These are phyloP conservation scores for Penicillium chermesinum DNA, from an alignment of 495 filamentous ascomycete species.

Conservation along the genomic window DNA sequence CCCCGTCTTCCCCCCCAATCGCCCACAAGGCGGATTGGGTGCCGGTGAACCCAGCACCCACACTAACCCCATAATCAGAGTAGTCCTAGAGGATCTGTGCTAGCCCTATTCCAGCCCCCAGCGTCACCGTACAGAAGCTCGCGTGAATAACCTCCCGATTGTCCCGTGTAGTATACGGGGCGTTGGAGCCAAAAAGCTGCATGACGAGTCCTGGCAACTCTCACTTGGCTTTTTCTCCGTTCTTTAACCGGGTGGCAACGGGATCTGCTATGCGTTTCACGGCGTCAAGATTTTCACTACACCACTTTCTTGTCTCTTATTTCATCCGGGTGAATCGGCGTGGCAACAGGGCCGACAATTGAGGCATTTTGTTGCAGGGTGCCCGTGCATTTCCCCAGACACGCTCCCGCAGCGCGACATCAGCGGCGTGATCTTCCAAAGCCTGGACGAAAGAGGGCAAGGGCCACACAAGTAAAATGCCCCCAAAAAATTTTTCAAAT, in stretches of 20 bases:
- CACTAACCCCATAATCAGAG: neutral
- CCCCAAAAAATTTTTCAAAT: neutral
- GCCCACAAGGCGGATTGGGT: conserved; percentile 8
- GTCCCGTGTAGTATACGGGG: neutral
- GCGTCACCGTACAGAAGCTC: no score
- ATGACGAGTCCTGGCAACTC: no score
- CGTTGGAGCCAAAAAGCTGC: no score
- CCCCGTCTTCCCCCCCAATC: neutral
- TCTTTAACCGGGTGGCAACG: conserved; percentile 2
- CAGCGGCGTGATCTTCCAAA: conserved; percentile 23
- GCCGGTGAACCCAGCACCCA: conserved; percentile 9
- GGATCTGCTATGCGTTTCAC: no score
- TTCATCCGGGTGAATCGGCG: neutral
- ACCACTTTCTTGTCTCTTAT: neutral
- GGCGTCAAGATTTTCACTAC: neutral
- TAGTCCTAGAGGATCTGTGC: neutral
- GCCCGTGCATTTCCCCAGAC: conserved; percentile 16
- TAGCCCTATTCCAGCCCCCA: neutral
- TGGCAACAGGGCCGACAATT: neutral
- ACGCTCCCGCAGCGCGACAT: conserved; percentile 11
- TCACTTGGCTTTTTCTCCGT: neutral
- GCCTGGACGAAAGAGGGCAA: conserved; percentile 5
- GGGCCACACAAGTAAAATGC: no score
- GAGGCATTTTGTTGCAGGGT: conserved; percentile 25
- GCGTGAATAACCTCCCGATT: neutral